Evolutionary conservation across 2,329 filamentous ascomycete genomes (phyloP).

Genomic region (Fusarium transvaalense): DNA sequence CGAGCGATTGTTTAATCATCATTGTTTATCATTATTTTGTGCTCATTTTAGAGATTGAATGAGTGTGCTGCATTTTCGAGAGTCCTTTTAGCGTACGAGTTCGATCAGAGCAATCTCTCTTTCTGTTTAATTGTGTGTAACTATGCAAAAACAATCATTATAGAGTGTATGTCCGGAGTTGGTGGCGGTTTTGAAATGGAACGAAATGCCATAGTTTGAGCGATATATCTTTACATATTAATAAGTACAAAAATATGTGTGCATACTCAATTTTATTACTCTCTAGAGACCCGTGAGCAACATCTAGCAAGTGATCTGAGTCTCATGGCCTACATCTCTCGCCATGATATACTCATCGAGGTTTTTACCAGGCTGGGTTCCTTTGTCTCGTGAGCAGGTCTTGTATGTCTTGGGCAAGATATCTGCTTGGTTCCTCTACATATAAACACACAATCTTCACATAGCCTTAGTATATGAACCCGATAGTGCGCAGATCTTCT

Average conservation of each 20-base stretch:
- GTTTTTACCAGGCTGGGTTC: too few relatives aligned
- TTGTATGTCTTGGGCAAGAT: too few relatives aligned
- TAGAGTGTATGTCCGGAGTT: constrained; percentile 29
- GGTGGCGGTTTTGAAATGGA: neutral
- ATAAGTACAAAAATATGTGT: constrained; percentile 13
- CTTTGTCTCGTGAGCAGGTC: too few relatives aligned
- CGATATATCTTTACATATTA: constrained; percentile 14
- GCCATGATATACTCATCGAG: too few relatives aligned
- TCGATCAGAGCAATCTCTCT: constrained; percentile 34
- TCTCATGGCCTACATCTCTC: too few relatives aligned
- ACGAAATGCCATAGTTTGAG: constrained; percentile 5
- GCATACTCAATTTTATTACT: neutral
- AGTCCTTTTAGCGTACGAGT: constrained; percentile 20
- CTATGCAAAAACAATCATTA: neutral
- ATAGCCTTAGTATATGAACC: too few relatives aligned
- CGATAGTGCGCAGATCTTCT: too few relatives aligned
- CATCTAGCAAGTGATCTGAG: too few relatives aligned
- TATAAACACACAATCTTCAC: too few relatives aligned
- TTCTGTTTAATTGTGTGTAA: neutral
- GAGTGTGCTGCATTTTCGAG: constrained; percentile 20
- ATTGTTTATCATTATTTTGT: neutral
- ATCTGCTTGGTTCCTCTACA: too few relatives aligned
- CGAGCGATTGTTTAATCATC: neutral
- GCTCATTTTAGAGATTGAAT: constrained; percentile 28
- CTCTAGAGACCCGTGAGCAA: neutral